A percentile compares a stretch with the other conserved stretches of the same genome.
These are phyloP conservation scores for Suhomyces canberraensis DNA, from an alignment of 805 yeast species.

Conservation along the genomic window DNA sequence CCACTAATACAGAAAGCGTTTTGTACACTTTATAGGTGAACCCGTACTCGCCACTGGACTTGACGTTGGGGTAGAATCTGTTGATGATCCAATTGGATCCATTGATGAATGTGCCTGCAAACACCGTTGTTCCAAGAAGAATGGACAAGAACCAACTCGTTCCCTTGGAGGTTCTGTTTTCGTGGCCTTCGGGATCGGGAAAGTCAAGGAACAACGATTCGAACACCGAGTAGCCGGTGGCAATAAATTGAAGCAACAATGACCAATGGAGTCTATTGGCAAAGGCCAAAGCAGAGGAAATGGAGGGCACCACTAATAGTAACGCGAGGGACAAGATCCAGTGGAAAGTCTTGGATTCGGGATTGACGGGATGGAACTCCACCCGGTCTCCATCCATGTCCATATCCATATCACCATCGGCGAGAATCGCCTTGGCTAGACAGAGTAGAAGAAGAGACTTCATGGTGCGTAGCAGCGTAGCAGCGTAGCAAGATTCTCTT, in stretches of 20 bases:
- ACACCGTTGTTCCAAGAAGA: constrained; percentile 44
- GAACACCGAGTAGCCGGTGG: constrained; percentile 49
- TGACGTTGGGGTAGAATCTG: constrained; percentile 32
- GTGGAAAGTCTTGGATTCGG: constrained; percentile 57
- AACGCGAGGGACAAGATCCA: constrained; percentile 54
- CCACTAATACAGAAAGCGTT: constrained; percentile 43
- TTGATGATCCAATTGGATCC: constrained; percentile 47
- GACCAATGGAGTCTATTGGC: constrained; percentile 49
- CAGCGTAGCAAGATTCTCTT: no score
- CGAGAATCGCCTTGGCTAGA: not conserved
- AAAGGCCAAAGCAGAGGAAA: constrained; percentile 51
- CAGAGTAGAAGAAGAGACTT: not conserved
- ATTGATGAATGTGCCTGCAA: constrained; percentile 53
- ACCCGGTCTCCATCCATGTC: constrained; percentile 27
- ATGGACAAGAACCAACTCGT: constrained; percentile 61
- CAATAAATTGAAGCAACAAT: constrained; percentile 43
- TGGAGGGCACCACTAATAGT: constrained; percentile 53
- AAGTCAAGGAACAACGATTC: constrained; percentile 59
- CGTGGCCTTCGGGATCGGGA: constrained; percentile 64
- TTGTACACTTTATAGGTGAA: constrained; percentile 35
- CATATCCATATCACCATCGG: constrained; percentile 12
- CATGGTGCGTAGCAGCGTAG: no score
- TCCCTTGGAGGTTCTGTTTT: constrained; percentile 64
- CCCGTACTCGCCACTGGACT: constrained; percentile 36
- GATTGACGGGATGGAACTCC: constrained; percentile 45